Evolutionary conservation across 495 filamentous ascomycete genomes (phyloP).

Genomic region (Copromyces sp.): DNA sequence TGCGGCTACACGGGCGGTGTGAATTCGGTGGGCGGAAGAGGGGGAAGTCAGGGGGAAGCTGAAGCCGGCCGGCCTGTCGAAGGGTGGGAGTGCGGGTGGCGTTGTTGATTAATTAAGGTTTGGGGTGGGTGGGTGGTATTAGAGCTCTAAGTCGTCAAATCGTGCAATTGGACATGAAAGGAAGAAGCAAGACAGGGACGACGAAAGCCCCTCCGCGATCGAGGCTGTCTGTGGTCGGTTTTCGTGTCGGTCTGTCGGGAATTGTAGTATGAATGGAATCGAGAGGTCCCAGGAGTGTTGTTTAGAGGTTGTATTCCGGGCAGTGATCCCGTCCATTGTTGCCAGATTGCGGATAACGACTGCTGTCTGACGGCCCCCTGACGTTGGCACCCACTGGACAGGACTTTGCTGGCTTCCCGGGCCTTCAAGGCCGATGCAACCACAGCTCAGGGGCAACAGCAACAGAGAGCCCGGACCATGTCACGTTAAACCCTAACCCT

Average conservation of each 20-base stretch:
- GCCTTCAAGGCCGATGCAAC: conserved; percentile 12
- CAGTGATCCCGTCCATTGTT: conserved; percentile 6
- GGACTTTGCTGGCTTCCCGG: conserved; percentile 1
- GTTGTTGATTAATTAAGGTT: conserved; percentile 1
- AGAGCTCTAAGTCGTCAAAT: neutral
- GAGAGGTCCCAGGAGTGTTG: no score
- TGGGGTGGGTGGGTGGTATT: neutral
- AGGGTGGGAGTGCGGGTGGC: neutral
- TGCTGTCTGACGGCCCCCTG: neutral
- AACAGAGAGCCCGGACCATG: neutral
- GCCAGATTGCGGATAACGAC: conserved; percentile 23
- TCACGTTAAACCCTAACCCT: neutral
- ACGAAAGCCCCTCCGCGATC: conserved; percentile 12
- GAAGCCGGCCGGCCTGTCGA: neutral
- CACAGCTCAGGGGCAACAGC: conserved; percentile 1
- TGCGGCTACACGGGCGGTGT: neutral
- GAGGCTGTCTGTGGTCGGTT: neutral
- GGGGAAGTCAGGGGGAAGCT: neutral
- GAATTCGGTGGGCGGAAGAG: conserved; percentile 1
- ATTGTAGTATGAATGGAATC: neutral
- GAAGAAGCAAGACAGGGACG: conserved; percentile 4
- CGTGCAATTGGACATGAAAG: conserved; percentile 11
- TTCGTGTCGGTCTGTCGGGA: neutral
- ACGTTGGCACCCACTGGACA: neutral
- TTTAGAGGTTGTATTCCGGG: no score